Conservation (phyloP, 2,329 filamentous ascomycete genomes). For the Verticillium tricorpus region DNA sequence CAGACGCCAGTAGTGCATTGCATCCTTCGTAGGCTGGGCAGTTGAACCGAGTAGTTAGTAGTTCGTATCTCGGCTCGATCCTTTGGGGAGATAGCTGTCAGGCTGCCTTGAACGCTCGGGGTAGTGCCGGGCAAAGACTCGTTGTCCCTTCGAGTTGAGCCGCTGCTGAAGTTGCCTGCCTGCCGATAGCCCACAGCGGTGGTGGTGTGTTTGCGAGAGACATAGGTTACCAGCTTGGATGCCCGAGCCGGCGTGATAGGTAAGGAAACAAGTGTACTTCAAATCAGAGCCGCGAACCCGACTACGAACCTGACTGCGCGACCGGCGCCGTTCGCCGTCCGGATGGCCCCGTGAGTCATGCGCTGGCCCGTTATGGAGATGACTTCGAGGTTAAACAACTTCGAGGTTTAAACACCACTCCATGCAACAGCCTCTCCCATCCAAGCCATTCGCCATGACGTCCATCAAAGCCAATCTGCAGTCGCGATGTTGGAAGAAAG, state of each 20-base stretch:
- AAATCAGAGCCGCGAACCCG: too few species aligned
- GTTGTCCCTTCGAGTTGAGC: not conserved
- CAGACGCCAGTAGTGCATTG: not conserved
- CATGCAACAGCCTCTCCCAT: too few species aligned
- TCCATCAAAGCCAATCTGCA: slow-evolving; percentile 1
- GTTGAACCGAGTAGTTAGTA: not conserved
- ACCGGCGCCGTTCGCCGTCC: too few species aligned
- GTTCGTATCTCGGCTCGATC: not conserved
- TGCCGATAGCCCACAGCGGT: not conserved
- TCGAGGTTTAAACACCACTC: too few species aligned
- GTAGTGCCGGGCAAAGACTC: not conserved
- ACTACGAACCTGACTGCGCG: too few species aligned
- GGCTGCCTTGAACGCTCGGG: not conserved
- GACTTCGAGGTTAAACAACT: too few species aligned
- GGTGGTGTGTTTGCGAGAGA: not conserved
- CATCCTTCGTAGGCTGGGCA: not conserved
- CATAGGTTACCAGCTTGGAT: not conserved
- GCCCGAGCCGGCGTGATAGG: not conserved
- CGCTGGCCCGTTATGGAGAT: too few species aligned
- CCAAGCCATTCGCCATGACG: not conserved
- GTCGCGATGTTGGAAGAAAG: slow-evolving; percentile 36
- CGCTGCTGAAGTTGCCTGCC: not conserved
- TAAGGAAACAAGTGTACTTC: too few species aligned
- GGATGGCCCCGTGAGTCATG: too few species aligned
- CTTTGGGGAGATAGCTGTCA: not conserved